Base-by-base conservation (phyloP, 768 basidiomycete genomes). In the Russula ochroleuca region DNA sequence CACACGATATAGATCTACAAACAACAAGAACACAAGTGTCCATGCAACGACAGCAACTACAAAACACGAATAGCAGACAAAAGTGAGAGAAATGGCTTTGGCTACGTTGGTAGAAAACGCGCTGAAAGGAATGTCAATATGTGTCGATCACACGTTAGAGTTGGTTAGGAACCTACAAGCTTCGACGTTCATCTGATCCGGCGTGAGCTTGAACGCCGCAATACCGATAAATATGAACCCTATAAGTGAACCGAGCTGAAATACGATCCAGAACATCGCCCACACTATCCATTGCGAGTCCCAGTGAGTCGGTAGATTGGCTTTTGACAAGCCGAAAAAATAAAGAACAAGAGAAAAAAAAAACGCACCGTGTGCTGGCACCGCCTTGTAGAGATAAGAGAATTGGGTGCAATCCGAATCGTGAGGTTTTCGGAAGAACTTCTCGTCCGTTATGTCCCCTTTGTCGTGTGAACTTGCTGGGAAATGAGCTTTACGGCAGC, bases 401-500 rank as follows among this genome's bases (percentile, higher is more conserved):
- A 93, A 96, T 70, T 98, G 94, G 2, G 93, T 92, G 63, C 91
- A 90, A 71, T 96, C 94, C 1, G 92, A 94, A 70, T 94, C 91
- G 70, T 96, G 96, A 31, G 86, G 82, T 78, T 96, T 96, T 71
- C 94, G 91, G 76, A 95, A 97, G 76, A 95, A 92, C 61, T 90
- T 83, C 72, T 98, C 94, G 73, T 98, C 95, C 49, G 92, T 85
- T 50, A 95, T 87, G 71, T 98, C 94, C 94, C 91, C 91, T 93
- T 70, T 10, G 3, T 6, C 3, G 17, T 23, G 47, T 54, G 43
- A 56, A 64, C 15, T 31, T 51, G 13, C 28, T 25, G 8, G 15
- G 33, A 21, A 48, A 50, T 21, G 19, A 13, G 14, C 8, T 28
- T 14, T 33, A 31, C 23, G 52, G 49, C 21, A 31, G 31, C 19